Evolutionary conservation across 2,329 filamentous ascomycete species (phyloP).

Genomic region (Alternaria conjuncta): DNA sequence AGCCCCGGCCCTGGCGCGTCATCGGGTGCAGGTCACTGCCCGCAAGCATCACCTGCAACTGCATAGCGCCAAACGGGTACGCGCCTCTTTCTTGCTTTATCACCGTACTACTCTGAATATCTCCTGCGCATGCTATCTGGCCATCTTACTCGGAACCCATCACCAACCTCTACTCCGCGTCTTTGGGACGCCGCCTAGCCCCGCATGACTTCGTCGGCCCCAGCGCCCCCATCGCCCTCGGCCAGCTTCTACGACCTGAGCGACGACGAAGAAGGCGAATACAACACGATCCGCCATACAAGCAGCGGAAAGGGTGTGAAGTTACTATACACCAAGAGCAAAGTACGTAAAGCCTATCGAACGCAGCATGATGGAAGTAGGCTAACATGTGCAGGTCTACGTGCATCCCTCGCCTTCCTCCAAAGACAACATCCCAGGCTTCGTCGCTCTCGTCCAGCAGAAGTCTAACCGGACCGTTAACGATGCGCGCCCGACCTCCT

Average conservation of each 20-base stretch:
- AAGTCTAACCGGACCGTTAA: conserved; percentile 58
- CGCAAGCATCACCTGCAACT: conserved; percentile 22
- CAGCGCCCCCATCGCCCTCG: conserved; percentile 70
- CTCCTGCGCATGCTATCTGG: background rate
- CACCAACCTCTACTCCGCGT: background rate
- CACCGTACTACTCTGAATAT: background rate
- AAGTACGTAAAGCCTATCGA: conserved; percentile 60
- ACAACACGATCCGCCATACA: conserved; percentile 88
- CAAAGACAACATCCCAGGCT: conserved; percentile 95
- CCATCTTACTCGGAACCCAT: background rate
- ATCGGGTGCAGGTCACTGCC: background rate
- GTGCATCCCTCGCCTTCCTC: conserved; percentile 91
- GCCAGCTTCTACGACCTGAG: conserved; percentile 94
- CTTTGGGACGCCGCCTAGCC: conserved; percentile 14
- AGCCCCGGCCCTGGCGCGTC: no score
- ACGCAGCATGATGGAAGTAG: background rate
- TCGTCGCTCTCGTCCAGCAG: conserved; percentile 91
- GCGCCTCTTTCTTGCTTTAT: conserved; percentile 1
- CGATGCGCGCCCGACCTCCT: conserved; percentile 49
- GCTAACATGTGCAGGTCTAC: conserved; percentile 71
- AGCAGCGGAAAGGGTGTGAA: conserved; percentile 84
- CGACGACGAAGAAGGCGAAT: conserved; percentile 94
- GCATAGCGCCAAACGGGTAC: conserved; percentile 6
- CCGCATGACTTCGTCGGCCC: conserved; percentile 41
- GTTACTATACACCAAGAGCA: conserved; percentile 94